A percentile compares a stretch with the other conserved stretches of the same genome.
Evolutionary conservation across 352 stramenopile genomes (phyloP).

Genomic region (Peronospora belbahrii): DNA sequence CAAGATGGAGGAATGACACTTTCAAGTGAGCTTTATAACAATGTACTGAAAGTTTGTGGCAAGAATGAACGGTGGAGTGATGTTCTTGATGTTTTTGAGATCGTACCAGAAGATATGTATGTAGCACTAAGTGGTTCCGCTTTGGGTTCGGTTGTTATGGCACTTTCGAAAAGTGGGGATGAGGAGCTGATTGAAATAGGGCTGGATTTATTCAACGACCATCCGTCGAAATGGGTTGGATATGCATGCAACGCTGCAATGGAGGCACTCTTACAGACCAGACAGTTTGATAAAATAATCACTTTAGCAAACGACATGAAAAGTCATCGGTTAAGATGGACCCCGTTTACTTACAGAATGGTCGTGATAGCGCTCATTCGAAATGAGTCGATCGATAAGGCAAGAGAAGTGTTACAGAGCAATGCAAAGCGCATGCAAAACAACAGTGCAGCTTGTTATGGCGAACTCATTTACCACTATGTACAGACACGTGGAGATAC

Average conservation of each 20-base stretch:
- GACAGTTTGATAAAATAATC: constrained; percentile 2
- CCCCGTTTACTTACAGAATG: constrained; percentile 2
- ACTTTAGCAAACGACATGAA: constrained; percentile 5
- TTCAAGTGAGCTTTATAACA: constrained; percentile 4
- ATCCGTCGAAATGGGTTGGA: constrained; percentile 4
- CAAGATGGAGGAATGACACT: background rate
- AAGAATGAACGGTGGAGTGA: constrained; percentile 4
- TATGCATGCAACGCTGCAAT: constrained; percentile 5
- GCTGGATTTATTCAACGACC: constrained; percentile 3
- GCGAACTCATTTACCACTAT: constrained; percentile 40
- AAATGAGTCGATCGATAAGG: constrained; percentile 1
- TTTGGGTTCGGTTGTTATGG: constrained; percentile 7
- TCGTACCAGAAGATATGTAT: background rate
- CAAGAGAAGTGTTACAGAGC: constrained; percentile 2
- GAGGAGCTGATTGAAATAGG: background rate
- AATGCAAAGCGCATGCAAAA: constrained; percentile 2
- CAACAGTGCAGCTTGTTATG: constrained; percentile 37
- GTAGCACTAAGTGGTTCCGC: constrained; percentile 2
- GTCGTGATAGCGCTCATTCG: constrained; percentile 6
- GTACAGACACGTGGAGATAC: too few relatives aligned
- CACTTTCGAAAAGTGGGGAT: constrained; percentile 1
- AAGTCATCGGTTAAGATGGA: background rate
- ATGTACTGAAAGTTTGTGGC: constrained; percentile 7
- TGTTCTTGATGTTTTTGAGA: constrained; percentile 8
- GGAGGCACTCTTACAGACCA: constrained; percentile 4